Conservation (phyloP, 495 filamentous ascomycete genomes). For the Xylaria bambusicola region DNA sequence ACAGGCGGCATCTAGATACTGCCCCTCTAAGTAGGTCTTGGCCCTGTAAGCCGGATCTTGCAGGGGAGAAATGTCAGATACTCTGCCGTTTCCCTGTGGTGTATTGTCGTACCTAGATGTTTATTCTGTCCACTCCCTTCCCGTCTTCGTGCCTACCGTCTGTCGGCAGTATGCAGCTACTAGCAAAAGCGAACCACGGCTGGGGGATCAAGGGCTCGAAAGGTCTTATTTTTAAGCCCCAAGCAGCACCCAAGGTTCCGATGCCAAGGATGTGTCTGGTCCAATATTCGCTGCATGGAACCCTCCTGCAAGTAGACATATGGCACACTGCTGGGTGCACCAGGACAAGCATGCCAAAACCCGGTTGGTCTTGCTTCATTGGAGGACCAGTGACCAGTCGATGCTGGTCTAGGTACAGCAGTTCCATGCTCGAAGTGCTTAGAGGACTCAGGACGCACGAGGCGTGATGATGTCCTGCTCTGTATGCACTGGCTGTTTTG, state of each 20-base stretch:
- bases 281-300: slow-evolving; percentile 24
- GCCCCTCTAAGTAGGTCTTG: not conserved
- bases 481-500: slow-evolving; percentile 15
- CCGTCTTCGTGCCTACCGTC: not conserved
- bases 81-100: slow-evolving; percentile 10
- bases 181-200: slow-evolving; percentile 14
- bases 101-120: not conserved
- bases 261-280: slow-evolving; percentile 17
- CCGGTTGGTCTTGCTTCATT: slow-evolving; percentile 17
- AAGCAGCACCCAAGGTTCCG: slow-evolving; percentile 12
- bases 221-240: slow-evolving; percentile 12
- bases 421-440: not conserved
- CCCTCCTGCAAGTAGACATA: slow-evolving; percentile 15
- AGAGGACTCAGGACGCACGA: slow-evolving; percentile 8
- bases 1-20: slow-evolving; percentile 6
- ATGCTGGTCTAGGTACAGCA: slow-evolving; percentile 15
- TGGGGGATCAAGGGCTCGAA: slow-evolving; percentile 6
- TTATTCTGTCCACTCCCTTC: slow-evolving; percentile 2
- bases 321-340: slow-evolving; percentile 3
- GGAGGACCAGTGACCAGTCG: slow-evolving; percentile 16
- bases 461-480: slow-evolving; percentile 7
- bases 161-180: slow-evolving; percentile 18
- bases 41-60: slow-evolving; percentile 11
- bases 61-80: slow-evolving; percentile 12
- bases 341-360: slow-evolving; percentile 11